Percentiles rank a stretch among this genome's conserved stretches.
Evolutionary conservation across 2,329 filamentous ascomycete species (phyloP).

Genomic region (Penicillium vulpinum): DNA sequence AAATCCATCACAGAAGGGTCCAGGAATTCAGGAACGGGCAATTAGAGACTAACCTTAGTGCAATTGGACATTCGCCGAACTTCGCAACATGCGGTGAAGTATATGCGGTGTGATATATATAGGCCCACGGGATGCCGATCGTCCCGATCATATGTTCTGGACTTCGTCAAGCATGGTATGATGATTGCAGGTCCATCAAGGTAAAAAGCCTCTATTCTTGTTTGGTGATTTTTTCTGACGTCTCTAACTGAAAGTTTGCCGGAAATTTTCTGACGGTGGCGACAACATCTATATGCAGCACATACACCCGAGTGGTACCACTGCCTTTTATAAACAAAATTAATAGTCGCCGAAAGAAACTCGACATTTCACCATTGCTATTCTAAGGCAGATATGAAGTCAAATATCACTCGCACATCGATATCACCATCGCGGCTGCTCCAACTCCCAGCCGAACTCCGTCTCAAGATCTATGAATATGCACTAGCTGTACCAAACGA

Average conservation of each 20-base stretch:
- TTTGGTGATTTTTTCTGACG: neutral
- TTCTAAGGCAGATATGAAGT: neutral
- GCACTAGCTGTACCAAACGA: slow-evolving; percentile 33
- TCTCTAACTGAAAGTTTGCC: neutral
- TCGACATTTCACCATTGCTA: neutral
- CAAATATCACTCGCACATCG: neutral
- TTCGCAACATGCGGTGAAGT: neutral
- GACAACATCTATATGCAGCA: slow-evolving; percentile 1
- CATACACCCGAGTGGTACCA: slow-evolving; percentile 4
- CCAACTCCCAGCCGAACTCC: slow-evolving; percentile 32
- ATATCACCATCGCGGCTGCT: slow-evolving; percentile 23
- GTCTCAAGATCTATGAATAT: slow-evolving; percentile 38
- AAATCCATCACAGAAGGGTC: neutral
- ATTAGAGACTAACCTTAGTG: neutral
- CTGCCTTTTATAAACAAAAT: neutral
- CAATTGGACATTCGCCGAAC: neutral
- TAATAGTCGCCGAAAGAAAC: neutral
- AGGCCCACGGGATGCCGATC: neutral
- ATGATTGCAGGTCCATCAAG: neutral
- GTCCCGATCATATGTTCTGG: slow-evolving; percentile 3
- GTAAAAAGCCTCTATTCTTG: neutral
- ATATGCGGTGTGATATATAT: neutral
- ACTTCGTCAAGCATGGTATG: neutral
- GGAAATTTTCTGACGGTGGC: slow-evolving; percentile 7
- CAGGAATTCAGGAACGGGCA: neutral